Conservation (phyloP, 2,329 filamentous ascomycete genomes). For the Pseudogymnoascus sp. region DNA sequence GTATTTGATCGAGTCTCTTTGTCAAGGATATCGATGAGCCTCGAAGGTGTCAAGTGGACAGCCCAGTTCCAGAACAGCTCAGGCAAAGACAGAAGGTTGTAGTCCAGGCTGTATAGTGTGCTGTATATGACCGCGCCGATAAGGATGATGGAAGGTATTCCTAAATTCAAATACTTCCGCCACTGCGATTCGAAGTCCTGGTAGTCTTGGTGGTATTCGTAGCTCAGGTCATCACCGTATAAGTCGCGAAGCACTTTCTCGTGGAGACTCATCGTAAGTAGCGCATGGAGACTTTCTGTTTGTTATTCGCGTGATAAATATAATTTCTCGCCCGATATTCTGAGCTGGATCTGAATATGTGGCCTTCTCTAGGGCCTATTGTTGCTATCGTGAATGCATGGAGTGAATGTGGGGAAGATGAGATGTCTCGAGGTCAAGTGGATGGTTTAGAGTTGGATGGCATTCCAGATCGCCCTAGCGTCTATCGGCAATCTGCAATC, state of each 20-base stretch:
- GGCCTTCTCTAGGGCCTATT: not conserved
- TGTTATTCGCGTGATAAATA: not conserved
- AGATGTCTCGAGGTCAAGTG: not conserved
- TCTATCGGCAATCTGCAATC: not conserved
- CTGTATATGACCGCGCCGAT: slow-evolving; percentile 25
- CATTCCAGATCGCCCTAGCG: slow-evolving; percentile 6
- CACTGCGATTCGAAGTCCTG: slow-evolving; percentile 13
- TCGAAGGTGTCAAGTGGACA: slow-evolving; percentile 49
- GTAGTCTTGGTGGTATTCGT: slow-evolving; percentile 29
- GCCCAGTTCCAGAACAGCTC: slow-evolving; percentile 54
- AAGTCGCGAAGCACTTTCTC: slow-evolving; percentile 20
- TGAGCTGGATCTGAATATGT: not conserved
- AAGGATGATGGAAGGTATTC: slow-evolving; percentile 23
- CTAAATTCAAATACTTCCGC: slow-evolving; percentile 12
- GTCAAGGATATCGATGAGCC: slow-evolving; percentile 51
- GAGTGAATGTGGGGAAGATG: not conserved
- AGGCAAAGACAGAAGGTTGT: slow-evolving; percentile 34
- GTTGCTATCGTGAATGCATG: not conserved
- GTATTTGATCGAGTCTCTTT: slow-evolving; percentile 19
- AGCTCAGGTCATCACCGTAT: slow-evolving; percentile 24
- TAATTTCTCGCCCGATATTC: not conserved
- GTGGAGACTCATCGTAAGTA: slow-evolving; percentile 26
- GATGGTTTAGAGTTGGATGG: slow-evolving; percentile 7
- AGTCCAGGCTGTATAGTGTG: slow-evolving; percentile 24
- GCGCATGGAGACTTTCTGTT: slow-evolving; percentile 16